Base-by-base conservation (phyloP, 106 monocot species). In the Allium cepa region DNA sequence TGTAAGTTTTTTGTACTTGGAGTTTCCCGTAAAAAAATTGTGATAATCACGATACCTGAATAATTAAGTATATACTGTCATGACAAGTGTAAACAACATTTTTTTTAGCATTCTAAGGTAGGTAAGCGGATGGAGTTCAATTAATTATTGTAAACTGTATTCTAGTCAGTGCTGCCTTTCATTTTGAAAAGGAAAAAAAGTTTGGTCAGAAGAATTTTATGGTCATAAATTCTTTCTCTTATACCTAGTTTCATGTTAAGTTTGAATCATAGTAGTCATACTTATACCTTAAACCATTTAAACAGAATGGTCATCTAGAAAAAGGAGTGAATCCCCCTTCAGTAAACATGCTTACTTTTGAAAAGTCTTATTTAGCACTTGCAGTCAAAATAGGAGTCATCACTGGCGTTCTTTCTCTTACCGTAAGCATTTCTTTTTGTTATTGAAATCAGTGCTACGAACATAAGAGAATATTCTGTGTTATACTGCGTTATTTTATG, bases 311-410 rank as follows among this genome's bases (percentile, higher is more conserved):
- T 46, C 76, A 81, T 60, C 59, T 94, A 70, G 76, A 84, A 47
- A 64, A 79, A 78, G 94, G 94, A 62, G 63, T 90, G 75, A 94
- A 94, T 61, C 94, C 94, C 74, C 87, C 85, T 53, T 94, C 94
- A 66, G 46, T 71, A 15, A 87, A 94, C 74, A 83, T 87, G 87
- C 73, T 94, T 3, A 68, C 64, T 48, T 91, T 94, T 77, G 53
- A 68, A 4, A 85, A 85, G 67, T 59, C 72, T 11, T 75, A 85
- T 62, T 62, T 91, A 14, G 59, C 58, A 36, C 87, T 90, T 60
- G 81, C 84, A 46, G 61, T 91, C 22, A 94, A 94, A 59, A 94
- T 90, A 8, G 94, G 94, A 70, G 57, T 91, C 7, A 50, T 94
- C 60, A 83, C 90, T 12, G 94, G 90, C 69, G 91, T 94, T 50